Evolutionary conservation across 2,329 filamentous ascomycete species (phyloP), one percentile per base, ranked within the genome.

Genomic region (Penicillium sp.): DNA sequence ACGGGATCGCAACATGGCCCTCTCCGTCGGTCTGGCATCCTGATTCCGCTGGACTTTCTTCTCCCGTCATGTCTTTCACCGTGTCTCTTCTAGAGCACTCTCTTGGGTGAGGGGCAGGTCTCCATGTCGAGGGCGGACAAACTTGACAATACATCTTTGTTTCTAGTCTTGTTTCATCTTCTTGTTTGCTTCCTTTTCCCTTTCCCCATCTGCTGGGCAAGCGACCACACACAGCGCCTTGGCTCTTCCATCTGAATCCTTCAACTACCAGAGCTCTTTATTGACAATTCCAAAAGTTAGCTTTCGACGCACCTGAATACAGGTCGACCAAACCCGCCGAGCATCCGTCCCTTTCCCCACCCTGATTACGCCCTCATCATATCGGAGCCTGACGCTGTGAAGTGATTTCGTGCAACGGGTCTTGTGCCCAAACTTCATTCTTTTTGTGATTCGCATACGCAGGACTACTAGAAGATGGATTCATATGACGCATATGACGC

Each of bases 401-500:
- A 12, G 26, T 5, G 12, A 18, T 35, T 24, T 34, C 18, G 18
- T 18, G 18, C 46, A 42, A 42, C 49, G 39, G 34, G 13, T 26
- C 44, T 49, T 45, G 48, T 47, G 32, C 45, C 27, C 27, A 24
- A 13, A 43, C 32, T 25, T 25, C 4, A 28, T 9, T 18, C 18
- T 18, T 18, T 18, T 18, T 18, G 18, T 18, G 18, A 29, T 8
- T 18, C 32, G 34, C 12, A 44, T 4, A 32, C 36, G 13, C 28
- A 43, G 33, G 26, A 28, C 28, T 27, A 35, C 25, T 13, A 25
- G 26, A 54, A 45, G 27, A 76, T 76, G 73, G 73, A 75, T 65
- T 67, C 73, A 12, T 75, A 73, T 50, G 73, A 75, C 45, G 60
- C 59, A n/a, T 73, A 70, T 51, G 68, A 71, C 49, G 68, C 64